Percentiles rank a stretch among this genome's conserved stretches.
Evolutionary conservation across 2,329 filamentous ascomycete species (phyloP).

Genomic region (Penicillium frequentans): DNA sequence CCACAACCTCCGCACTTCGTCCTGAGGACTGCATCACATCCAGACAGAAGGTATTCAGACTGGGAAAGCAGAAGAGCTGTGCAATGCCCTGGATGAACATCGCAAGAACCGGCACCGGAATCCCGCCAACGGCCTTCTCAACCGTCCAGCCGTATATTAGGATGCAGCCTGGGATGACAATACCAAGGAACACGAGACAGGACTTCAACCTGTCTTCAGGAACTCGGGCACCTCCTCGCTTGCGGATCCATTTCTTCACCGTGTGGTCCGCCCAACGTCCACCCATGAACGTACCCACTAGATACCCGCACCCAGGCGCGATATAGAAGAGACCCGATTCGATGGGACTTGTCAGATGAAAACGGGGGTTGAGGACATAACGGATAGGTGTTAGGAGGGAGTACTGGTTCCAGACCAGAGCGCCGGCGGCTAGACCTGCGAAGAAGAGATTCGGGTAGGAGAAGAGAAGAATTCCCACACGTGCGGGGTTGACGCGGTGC

Average conservation of each 20-base stretch:
- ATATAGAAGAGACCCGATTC: constrained; percentile 73
- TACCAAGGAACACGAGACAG: constrained; percentile 57
- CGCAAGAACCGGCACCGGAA: constrained; percentile 64
- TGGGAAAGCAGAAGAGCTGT: constrained; percentile 74
- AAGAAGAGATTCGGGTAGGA: constrained; percentile 68
- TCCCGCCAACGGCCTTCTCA: constrained; percentile 55
- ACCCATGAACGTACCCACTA: constrained; percentile 69
- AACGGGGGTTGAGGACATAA: constrained; percentile 72
- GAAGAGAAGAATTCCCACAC: constrained; percentile 62
- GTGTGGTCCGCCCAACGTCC: constrained; percentile 68
- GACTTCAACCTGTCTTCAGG: constrained; percentile 68
- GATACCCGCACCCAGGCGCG: constrained; percentile 69
- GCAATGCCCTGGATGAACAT: constrained; percentile 75
- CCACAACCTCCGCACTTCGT: constrained; percentile 70
- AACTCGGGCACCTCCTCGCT: constrained; percentile 57
- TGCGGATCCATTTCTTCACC: constrained; percentile 64
- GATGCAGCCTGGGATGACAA: constrained; percentile 62
- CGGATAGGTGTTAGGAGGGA: constrained; percentile 67
- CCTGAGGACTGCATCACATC: constrained; percentile 70
- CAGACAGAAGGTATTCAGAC: constrained; percentile 76
- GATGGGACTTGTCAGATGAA: constrained; percentile 65
- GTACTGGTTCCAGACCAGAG: constrained; percentile 76
- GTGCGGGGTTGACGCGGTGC: constrained; percentile 65
- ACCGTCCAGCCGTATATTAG: constrained; percentile 69
- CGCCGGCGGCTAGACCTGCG: constrained; percentile 59